Evolutionary conservation across 495 filamentous ascomycete genomes (phyloP).

Genomic region (Echria macrotheca): DNA sequence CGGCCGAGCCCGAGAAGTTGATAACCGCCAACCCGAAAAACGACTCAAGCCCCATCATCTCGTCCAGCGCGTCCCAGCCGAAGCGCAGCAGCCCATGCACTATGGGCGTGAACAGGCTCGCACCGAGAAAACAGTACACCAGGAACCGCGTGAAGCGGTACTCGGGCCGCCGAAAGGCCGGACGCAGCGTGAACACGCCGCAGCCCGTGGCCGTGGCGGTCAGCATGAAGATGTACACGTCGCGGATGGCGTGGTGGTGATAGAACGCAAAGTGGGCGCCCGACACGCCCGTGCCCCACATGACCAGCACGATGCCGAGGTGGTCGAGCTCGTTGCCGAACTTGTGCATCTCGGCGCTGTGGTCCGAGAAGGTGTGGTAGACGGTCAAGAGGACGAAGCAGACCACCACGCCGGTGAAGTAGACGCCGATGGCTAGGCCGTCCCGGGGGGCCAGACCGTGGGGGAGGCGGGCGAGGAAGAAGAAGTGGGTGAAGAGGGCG

Average conservation of each 20-base stretch:
- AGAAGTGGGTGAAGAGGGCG: neutral
- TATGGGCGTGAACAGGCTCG: slow-evolving; percentile 1
- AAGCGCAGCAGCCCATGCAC: neutral
- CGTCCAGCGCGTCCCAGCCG: slow-evolving; percentile 3
- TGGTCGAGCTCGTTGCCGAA: slow-evolving; percentile 11
- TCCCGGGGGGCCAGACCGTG: neutral
- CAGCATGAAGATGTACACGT: slow-evolving; percentile 3
- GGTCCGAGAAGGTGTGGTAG: slow-evolving; percentile 11
- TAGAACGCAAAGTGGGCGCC: slow-evolving; percentile 9
- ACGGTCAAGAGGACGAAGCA: slow-evolving; percentile 9
- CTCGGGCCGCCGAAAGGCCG: slow-evolving; percentile 4
- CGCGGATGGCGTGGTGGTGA: neutral
- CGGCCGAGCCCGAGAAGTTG: slow-evolving; percentile 7
- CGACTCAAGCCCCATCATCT: slow-evolving; percentile 1
- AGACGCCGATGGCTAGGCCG: slow-evolving; percentile 2
- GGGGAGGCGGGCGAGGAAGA: neutral
- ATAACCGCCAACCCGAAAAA: slow-evolving; percentile 4
- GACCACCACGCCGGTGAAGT: slow-evolving; percentile 4
- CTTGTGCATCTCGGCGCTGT: slow-evolving; percentile 12
- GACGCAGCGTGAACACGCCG: slow-evolving; percentile 1
- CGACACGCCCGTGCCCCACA: slow-evolving; percentile 10
- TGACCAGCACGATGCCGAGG: slow-evolving; percentile 6
- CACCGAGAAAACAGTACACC: slow-evolving; percentile 6
- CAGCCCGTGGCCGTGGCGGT: neutral
- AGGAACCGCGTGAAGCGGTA: slow-evolving; percentile 3